Evolutionary conservation across 2,329 filamentous ascomycete species (phyloP).

Genomic region (Herpotrichia juniperi): DNA sequence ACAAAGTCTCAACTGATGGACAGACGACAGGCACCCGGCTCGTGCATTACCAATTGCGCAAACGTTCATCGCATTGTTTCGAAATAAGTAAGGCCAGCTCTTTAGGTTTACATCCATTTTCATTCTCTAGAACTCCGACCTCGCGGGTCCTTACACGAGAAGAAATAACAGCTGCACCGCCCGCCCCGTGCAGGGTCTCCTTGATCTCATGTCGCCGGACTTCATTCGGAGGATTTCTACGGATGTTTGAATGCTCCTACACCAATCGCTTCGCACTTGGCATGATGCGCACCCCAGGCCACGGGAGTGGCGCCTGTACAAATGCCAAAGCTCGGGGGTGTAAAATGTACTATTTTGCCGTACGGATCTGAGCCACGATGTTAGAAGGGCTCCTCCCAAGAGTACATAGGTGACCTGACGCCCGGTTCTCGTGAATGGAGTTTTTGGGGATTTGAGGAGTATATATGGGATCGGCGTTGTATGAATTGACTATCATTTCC

Average conservation of each 20-base stretch:
- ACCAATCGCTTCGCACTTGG: background rate
- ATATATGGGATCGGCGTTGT: no score
- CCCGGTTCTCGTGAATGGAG: background rate
- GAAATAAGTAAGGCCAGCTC: no score
- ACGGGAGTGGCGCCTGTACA: background rate
- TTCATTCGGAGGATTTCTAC: background rate
- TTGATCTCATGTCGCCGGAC: no score
- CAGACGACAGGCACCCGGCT: no score
- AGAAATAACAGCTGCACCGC: background rate
- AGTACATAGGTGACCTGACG: background rate
- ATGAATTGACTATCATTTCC: no score
- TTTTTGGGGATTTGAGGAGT: background rate
- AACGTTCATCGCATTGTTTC: no score
- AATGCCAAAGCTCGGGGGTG: background rate
- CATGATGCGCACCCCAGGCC: background rate
- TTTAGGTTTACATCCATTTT: background rate
- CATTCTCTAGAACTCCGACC: background rate
- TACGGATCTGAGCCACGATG: background rate
- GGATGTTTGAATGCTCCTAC: background rate
- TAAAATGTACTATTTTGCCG: background rate
- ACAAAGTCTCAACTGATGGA: no score
- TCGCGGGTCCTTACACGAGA: background rate
- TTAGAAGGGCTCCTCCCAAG: background rate
- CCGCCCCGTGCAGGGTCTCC: background rate
- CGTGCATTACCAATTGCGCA: no score